A percentile compares a stretch with the other conserved stretches of the same genome.
Conservation (phyloP, 352 stramenopile genomes). For the Phytopythium mirpurense region DNA sequence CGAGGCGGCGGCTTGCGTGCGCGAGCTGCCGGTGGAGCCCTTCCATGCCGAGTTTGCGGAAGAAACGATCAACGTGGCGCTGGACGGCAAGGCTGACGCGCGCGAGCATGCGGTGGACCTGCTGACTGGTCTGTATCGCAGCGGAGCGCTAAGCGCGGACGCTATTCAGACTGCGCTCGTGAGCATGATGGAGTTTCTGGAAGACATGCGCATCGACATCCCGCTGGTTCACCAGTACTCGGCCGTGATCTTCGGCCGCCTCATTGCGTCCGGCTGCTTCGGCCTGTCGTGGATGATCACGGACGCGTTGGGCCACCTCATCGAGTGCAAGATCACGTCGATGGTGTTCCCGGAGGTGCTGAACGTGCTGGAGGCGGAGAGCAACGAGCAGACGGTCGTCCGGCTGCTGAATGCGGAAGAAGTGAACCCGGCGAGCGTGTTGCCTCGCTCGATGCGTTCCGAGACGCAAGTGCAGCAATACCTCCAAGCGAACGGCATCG, state of each 20-base stretch:
- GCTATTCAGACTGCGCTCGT: constrained; percentile 67
- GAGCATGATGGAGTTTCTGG: constrained; percentile 75
- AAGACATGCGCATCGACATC: constrained; percentile 85
- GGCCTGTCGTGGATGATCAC: constrained; percentile 79
- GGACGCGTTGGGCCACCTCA: constrained; percentile 37
- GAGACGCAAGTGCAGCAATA: constrained; percentile 47
- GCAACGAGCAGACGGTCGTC: constrained; percentile 50
- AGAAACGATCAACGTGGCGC: constrained; percentile 55
- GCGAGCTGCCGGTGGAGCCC: constrained; percentile 48
- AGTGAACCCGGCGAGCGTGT: constrained; percentile 41
- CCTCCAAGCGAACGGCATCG: constrained; percentile 56
- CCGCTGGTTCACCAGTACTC: constrained; percentile 79
- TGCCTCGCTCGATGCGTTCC: constrained; percentile 39
- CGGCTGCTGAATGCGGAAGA: constrained; percentile 82
- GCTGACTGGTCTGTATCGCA: constrained; percentile 72
- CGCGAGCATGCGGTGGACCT: constrained; percentile 68
- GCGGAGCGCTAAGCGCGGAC: constrained; percentile 52
- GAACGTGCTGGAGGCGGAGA: constrained; percentile 68
- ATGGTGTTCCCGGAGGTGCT: constrained; percentile 71
- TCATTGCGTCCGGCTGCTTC: constrained; percentile 79
- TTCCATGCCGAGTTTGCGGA: constrained; percentile 65
- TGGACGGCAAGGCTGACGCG: constrained; percentile 73
- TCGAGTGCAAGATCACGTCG: constrained; percentile 61
- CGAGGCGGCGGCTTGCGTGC: constrained; percentile 66
- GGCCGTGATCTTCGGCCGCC: constrained; percentile 59